Percentiles rank a stretch among this genome's conserved stretches.
Conservation (phyloP, 768 basidiomycete species). For the Suillus subalutaceus region DNA sequence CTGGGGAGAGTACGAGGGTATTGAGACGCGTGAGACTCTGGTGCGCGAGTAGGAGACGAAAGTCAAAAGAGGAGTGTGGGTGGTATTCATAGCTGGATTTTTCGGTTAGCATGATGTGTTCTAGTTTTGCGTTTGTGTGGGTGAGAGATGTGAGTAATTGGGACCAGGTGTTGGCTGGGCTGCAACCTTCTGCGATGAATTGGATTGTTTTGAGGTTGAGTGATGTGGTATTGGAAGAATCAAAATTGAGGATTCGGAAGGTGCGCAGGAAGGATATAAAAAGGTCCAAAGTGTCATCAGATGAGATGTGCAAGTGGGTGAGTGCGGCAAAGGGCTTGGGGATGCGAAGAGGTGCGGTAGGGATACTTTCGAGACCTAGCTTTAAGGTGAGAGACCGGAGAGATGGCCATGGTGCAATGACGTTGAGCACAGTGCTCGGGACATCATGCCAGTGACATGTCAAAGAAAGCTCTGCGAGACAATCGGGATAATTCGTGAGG, state of each 20-base stretch:
- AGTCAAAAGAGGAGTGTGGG: too few species aligned
- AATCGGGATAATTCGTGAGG: not conserved
- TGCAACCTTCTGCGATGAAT: too few species aligned
- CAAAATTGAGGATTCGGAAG: not conserved
- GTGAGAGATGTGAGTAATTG: too few species aligned
- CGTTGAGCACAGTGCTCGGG: not conserved
- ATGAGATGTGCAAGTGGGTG: not conserved
- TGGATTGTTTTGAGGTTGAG: too few species aligned
- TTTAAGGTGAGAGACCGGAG: not conserved
- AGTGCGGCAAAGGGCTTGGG: not conserved
- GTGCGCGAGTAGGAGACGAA: too few species aligned
- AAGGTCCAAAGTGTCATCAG: not conserved
- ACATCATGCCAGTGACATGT: not conserved
- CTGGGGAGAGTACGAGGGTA: too few species aligned
- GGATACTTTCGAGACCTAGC: not conserved
- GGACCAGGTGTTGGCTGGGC: too few species aligned
- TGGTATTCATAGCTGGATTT: too few species aligned
- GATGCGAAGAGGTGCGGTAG: not conserved
- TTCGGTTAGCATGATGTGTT: too few species aligned
- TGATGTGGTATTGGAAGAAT: not conserved
- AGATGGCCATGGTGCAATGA: not conserved
- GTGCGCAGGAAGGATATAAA: not conserved
- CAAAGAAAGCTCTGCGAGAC: not conserved
- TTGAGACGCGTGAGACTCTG: too few species aligned
- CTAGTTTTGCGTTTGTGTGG: too few species aligned